These are phyloP conservation scores for Pythium aphanidermatum DNA, from an alignment of 352 stramenopile species.

Conservation along the genomic window DNA sequence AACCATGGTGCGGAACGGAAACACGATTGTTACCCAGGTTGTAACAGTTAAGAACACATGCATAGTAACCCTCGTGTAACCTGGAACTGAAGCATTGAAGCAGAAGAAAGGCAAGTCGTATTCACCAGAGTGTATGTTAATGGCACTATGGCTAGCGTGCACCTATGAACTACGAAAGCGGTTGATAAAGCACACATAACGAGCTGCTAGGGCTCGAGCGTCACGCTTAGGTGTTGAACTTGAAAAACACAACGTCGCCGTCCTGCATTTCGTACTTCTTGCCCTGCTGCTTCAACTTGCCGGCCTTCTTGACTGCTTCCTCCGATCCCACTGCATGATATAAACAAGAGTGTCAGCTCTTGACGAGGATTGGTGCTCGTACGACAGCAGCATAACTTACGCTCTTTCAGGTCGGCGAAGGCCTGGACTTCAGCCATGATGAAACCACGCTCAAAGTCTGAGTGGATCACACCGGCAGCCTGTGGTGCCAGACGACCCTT, in stretches of 20 bases:
- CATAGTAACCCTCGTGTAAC: too few relatives aligned
- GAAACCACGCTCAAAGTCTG: conserved; percentile 99
- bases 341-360: background rate
- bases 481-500: conserved; percentile 95
- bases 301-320: conserved; percentile 86
- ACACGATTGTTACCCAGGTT: too few relatives aligned
- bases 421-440: conserved; percentile 93
- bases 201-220: background rate
- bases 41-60: too few relatives aligned
- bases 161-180: too few relatives aligned
- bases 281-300: conserved; percentile 86
- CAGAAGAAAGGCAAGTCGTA: too few relatives aligned
- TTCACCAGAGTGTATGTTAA: too few relatives aligned
- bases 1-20: too few relatives aligned
- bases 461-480: conserved; percentile 98
- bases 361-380: too few relatives aligned
- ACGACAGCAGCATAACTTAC: too few relatives aligned
- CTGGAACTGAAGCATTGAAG: too few relatives aligned
- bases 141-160: too few relatives aligned
- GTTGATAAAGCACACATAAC: conserved; percentile 28
- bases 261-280: conserved; percentile 90
- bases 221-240: conserved; percentile 86
- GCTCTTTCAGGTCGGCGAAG: conserved; percentile 87
- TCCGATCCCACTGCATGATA: conserved; percentile 57
- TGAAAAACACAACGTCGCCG: conserved; percentile 90